Conservation (phyloP, 495 filamentous ascomycete genomes). For the Halenospora varia region DNA sequence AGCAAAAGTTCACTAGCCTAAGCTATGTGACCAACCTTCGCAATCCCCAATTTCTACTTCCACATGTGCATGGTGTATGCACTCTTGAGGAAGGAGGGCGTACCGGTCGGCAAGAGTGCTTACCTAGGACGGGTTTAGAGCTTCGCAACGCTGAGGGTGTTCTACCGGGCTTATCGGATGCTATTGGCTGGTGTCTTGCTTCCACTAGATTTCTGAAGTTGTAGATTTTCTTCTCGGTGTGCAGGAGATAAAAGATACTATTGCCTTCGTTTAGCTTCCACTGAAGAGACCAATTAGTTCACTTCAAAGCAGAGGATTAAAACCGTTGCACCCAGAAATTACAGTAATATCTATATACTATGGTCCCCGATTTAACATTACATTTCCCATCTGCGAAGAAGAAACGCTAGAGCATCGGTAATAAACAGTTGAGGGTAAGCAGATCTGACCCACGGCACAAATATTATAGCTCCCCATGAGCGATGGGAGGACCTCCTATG, state of each 20-base stretch:
- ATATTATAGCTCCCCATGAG: background rate
- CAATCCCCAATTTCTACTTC: constrained; percentile 51
- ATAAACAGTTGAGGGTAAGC: background rate
- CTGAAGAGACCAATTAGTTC: background rate
- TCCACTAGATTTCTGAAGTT: too few relatives aligned
- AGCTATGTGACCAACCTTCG: too few relatives aligned
- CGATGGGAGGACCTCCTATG: background rate
- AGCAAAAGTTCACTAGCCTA: too few relatives aligned
- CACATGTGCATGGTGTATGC: constrained; percentile 49
- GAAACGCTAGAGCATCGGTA: background rate
- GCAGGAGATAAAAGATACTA: background rate
- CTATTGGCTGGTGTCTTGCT: too few relatives aligned
- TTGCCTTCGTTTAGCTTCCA: background rate
- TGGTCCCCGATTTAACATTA: background rate
- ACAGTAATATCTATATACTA: background rate
- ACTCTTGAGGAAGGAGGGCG: constrained; percentile 50
- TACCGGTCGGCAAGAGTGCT: constrained; percentile 51
- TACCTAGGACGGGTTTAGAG: too few relatives aligned
- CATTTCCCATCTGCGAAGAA: background rate
- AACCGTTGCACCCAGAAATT: background rate
- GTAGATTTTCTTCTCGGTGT: background rate
- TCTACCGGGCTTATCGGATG: too few relatives aligned
- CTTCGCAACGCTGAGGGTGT: too few relatives aligned
- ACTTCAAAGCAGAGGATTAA: background rate
- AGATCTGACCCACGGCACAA: background rate